Conservation (phyloP, 2,329 filamentous ascomycete species). For the Phyllosticta ampelicida region DNA sequence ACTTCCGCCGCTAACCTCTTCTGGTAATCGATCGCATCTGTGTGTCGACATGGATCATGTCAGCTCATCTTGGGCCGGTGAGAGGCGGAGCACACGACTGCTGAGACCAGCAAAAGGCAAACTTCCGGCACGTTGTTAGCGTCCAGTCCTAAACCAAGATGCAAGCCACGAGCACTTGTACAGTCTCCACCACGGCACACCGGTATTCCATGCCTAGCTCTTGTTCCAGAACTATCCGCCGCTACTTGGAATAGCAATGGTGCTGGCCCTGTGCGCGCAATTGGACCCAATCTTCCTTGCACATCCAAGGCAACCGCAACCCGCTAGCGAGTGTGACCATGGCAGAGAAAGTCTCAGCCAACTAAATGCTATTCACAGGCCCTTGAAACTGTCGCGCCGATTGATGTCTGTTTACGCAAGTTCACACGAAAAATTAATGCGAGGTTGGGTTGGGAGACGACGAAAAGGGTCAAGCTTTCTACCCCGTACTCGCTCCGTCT, state of each 20-base stretch:
- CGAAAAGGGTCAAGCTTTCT: background rate
- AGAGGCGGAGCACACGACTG: background rate
- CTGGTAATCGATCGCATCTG: background rate
- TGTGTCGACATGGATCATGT: background rate
- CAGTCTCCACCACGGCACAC: background rate
- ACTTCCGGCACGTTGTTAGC: background rate
- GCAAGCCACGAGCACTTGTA: background rate
- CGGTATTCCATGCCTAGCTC: background rate
- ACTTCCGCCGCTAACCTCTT: background rate
- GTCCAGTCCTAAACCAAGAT: background rate
- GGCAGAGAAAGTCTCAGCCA: background rate
- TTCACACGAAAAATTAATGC: background rate
- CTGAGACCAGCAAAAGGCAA: background rate
- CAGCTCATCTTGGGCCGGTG: background rate
- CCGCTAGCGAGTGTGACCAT: background rate
- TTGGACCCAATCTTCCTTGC: background rate
- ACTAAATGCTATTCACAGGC: background rate
- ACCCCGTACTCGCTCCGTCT: background rate
- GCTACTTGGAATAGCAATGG: background rate
- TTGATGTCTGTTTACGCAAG: background rate
- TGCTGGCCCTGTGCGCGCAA: background rate
- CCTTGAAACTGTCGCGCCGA: background rate
- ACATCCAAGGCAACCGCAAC: background rate
- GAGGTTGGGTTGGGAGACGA: background rate
- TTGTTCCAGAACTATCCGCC: background rate